Conservation (phyloP, 805 yeast genomes). For the Candida ulmi region DNA sequence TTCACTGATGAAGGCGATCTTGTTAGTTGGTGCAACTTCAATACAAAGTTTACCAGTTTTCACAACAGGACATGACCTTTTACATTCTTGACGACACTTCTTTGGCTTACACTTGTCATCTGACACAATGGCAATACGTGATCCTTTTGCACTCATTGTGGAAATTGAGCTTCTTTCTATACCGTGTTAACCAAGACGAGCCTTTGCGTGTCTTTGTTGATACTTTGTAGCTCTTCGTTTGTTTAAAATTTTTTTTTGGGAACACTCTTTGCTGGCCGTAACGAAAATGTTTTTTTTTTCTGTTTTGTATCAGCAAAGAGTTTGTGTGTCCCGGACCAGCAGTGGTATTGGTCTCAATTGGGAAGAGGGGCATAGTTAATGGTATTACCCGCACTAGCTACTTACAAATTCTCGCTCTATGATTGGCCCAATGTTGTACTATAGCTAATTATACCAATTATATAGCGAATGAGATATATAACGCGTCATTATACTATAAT, state of each 20-base stretch:
- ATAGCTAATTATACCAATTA: no score
- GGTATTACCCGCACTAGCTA: neutral
- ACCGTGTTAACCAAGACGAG: neutral
- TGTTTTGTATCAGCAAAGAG: neutral
- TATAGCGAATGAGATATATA: no score
- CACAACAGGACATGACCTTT: slow-evolving; percentile 95
- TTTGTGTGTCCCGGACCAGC: neutral
- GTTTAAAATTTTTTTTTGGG: slow-evolving; percentile 1
- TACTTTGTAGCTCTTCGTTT: neutral
- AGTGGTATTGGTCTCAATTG: no score
- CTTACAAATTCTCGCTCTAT: neutral
- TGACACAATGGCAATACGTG: slow-evolving; percentile 94
- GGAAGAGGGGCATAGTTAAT: no score
- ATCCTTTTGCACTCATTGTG: slow-evolving; percentile 33
- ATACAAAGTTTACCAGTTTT: slow-evolving; percentile 97
- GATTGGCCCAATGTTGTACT: neutral
- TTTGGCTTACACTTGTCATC: slow-evolving; percentile 96
- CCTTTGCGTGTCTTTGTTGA: neutral
- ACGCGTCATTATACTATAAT: no score
- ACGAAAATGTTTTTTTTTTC: neutral
- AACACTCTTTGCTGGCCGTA: slow-evolving; percentile 1
- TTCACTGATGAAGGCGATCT: slow-evolving; percentile 93
- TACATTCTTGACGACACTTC: slow-evolving; percentile 97
- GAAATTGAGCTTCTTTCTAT: no score
- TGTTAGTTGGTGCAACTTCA: slow-evolving; percentile 85